Conservation (phyloP, 2,329 filamentous ascomycete genomes). For the Colletotrichum tofieldiae region DNA sequence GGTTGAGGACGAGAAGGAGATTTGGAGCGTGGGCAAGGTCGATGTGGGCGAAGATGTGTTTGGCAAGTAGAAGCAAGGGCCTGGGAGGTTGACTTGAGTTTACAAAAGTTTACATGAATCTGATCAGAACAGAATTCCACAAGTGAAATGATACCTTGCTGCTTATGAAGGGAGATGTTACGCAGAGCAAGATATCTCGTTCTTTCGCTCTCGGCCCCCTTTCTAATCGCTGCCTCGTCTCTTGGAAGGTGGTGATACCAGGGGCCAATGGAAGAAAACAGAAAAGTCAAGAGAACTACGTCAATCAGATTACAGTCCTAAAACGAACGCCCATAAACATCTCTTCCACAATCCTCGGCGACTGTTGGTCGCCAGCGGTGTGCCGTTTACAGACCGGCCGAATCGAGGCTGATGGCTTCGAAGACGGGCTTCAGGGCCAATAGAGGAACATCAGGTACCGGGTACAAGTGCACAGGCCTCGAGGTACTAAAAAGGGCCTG, state of each 20-base stretch:
- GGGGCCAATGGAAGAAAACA: too few relatives aligned
- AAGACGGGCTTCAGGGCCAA: background rate
- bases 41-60: constrained; percentile 79
- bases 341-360: background rate
- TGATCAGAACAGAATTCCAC: background rate
- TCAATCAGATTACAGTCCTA: too few relatives aligned
- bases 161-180: background rate
- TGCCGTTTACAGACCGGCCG: background rate
- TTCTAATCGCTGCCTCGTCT: background rate
- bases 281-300: too few relatives aligned
- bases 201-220: background rate
- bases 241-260: background rate
- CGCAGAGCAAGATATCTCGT: background rate
- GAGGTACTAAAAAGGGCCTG: constrained; percentile 17
- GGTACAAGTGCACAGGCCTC: constrained; percentile 5
- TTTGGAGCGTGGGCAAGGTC: constrained; percentile 95
- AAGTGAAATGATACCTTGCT: background rate
- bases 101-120: constrained; percentile 25
- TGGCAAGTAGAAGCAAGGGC: constrained; percentile 49
- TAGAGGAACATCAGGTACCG: background rate
- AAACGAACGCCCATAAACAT: too few relatives aligned
- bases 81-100: constrained; percentile 39
- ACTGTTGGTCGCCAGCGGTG: background rate
- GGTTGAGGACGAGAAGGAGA: constrained; percentile 92
- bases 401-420: background rate